A percentile compares a stretch with the other conserved stretches of the same genome.
phyloP scores from a whole-genome alignment of 2,329 filamentous ascomycete species.

The Lomentospora prolificans region DNA sequence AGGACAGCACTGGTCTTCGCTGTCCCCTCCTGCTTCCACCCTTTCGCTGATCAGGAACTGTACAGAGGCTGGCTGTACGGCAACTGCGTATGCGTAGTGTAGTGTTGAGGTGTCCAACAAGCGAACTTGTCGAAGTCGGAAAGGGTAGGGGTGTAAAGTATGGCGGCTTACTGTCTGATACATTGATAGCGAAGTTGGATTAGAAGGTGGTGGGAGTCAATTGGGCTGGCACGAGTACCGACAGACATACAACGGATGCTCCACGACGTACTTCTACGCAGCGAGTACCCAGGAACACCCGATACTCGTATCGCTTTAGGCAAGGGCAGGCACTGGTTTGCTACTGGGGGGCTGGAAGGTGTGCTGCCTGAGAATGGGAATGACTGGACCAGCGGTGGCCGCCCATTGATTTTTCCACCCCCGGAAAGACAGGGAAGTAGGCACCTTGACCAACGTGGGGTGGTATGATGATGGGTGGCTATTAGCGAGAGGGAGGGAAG shows the following conservation, averaged over 20 bases:
- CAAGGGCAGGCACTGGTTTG: neutral
- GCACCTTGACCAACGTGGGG: neutral
- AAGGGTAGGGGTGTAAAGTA: too few relatives aligned
- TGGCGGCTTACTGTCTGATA: too few relatives aligned
- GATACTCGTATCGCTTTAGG: neutral
- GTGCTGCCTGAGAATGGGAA: neutral
- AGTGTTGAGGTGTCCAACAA: neutral
- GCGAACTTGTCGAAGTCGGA: neutral
- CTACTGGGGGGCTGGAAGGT: neutral
- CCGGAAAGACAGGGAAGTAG: neutral
- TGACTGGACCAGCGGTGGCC: neutral
- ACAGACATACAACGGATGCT: too few relatives aligned
- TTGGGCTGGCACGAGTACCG: too few relatives aligned
- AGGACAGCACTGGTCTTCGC: neutral
- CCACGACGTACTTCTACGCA: too few relatives aligned
- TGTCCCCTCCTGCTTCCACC: neutral
- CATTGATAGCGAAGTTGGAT: too few relatives aligned
- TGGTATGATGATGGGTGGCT: neutral
- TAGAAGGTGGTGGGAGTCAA: too few relatives aligned
- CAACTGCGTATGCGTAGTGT: neutral
- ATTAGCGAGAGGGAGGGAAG: neutral
- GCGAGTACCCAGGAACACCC: neutral
- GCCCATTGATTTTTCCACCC: neutral
- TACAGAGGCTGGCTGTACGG: neutral
- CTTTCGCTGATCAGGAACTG: neutral